These are phyloP conservation scores for Vicia villosa DNA, from an alignment of 306 rosid species.

Conservation along the genomic window DNA sequence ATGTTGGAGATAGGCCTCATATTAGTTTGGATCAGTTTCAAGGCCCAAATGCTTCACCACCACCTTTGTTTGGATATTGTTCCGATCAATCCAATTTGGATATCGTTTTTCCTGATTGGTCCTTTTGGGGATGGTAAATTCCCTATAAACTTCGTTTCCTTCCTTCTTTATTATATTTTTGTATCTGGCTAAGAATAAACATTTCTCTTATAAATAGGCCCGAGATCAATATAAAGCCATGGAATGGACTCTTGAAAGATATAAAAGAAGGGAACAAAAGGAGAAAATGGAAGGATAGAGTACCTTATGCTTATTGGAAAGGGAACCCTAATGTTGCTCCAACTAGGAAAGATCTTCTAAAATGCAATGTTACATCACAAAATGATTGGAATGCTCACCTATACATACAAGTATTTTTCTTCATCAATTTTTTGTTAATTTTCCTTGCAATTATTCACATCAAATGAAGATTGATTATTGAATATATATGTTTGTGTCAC, in stretches of 20 bases:
- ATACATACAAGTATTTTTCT: constrained; percentile 52
- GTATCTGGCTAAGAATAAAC: no score
- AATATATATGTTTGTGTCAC: constrained; percentile 6
- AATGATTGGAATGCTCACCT: constrained; percentile 72
- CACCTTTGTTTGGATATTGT: constrained; percentile 76
- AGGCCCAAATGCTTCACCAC: constrained; percentile 45
- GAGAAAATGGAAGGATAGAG: constrained; percentile 71
- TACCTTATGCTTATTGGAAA: constrained; percentile 82
- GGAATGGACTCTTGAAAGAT: constrained; percentile 50
- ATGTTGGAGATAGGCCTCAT: constrained; percentile 72
- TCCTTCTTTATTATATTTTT: no score
- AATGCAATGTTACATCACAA: constrained; percentile 63
- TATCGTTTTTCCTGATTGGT: constrained; percentile 97
- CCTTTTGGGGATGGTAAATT: constrained; percentile 93
- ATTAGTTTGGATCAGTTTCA: constrained; percentile 35
- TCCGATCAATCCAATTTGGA: constrained; percentile 58
- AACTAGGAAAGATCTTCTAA: constrained; percentile 62
- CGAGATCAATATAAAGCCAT: constrained; percentile 78
- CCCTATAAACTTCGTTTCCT: neutral
- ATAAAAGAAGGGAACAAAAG: constrained; percentile 71
- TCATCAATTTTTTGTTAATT: neutral
- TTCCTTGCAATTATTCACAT: neutral
- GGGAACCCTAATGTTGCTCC: constrained; percentile 74
- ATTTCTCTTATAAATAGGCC: constrained; percentile 47
- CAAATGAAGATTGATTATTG: neutral